Evolutionary conservation across 176 grass and related monocot genomes (phyloP).

Genomic region (Carex myosuroides): DNA sequence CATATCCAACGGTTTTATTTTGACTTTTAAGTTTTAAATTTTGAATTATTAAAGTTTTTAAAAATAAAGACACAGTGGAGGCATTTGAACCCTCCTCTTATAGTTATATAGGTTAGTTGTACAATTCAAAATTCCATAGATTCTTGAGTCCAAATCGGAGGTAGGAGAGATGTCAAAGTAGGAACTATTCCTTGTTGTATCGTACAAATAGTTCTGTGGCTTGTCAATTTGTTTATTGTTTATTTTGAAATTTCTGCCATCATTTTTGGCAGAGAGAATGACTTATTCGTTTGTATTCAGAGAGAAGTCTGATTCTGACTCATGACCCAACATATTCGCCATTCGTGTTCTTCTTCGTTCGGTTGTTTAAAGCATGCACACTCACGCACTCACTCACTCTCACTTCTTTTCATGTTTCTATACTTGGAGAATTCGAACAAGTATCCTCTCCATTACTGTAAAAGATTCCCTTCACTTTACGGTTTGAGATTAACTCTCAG

Average conservation of each 20-base stretch:
- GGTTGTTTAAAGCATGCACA: neutral
- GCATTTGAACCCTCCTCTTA: no score
- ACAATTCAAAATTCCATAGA: neutral
- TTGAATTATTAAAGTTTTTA: no score
- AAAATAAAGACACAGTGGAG: no score
- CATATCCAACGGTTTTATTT: no score
- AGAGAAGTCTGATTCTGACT: neutral
- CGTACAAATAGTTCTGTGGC: neutral
- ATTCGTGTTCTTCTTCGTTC: neutral
- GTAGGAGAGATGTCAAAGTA: neutral
- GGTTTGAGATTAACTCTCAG: no score
- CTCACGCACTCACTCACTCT: neutral
- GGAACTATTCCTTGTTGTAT: neutral
- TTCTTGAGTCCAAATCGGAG: neutral
- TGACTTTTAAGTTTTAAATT: no score
- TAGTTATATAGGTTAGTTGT: neutral
- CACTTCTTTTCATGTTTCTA: neutral
- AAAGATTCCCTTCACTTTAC: no score
- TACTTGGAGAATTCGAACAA: no score
- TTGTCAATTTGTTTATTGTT: neutral
- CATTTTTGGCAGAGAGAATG: neutral
- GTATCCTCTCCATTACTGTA: no score
- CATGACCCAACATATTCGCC: conserved; percentile 12
- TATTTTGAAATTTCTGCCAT: neutral
- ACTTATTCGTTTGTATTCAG: conserved; percentile 2